These are phyloP conservation scores for Ophiostoma perfectum DNA, from an alignment of 2,329 filamentous ascomycete genomes.

Conservation along the genomic window DNA sequence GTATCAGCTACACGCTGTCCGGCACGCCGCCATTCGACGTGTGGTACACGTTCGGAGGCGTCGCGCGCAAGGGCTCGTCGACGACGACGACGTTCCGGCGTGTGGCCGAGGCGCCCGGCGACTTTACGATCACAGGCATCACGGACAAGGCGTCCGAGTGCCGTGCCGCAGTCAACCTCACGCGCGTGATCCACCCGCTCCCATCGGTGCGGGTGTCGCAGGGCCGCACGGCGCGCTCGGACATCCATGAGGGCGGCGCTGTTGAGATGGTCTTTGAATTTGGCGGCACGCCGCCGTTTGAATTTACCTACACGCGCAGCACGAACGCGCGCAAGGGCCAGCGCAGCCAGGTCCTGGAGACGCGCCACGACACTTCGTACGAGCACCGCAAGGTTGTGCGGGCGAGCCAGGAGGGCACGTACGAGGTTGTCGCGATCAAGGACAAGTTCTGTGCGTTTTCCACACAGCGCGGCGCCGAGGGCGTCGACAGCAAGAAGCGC, in stretches of 20 bases:
- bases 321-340: slow-evolving; percentile 76
- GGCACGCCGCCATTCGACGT: slow-evolving; percentile 91
- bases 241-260: slow-evolving; percentile 94
- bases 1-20: slow-evolving; percentile 84
- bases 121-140: slow-evolving; percentile 80
- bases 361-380: slow-evolving; percentile 77
- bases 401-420: slow-evolving; percentile 90
- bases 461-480: slow-evolving; percentile 55
- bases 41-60: slow-evolving; percentile 80
- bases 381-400: slow-evolving; percentile 76
- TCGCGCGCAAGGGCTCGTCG: slow-evolving; percentile 71
- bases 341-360: slow-evolving; percentile 77
- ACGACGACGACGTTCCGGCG: slow-evolving; percentile 81
- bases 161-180: slow-evolving; percentile 69
- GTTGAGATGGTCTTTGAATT: slow-evolving; percentile 94
- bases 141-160: slow-evolving; percentile 87
- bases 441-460: slow-evolving; percentile 88
- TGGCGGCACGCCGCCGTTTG: slow-evolving; percentile 90
- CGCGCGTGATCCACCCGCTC: slow-evolving; percentile 83
- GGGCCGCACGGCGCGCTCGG: slow-evolving; percentile 72
- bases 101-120: slow-evolving; percentile 83
- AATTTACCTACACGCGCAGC: slow-evolving; percentile 93
- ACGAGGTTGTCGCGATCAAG: slow-evolving; percentile 95
- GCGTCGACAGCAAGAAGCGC: slow-evolving; percentile 34
- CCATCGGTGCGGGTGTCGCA: slow-evolving; percentile 86